Base-by-base conservation (phyloP, 148 eudicot species). In the Cornus controversa region DNA sequence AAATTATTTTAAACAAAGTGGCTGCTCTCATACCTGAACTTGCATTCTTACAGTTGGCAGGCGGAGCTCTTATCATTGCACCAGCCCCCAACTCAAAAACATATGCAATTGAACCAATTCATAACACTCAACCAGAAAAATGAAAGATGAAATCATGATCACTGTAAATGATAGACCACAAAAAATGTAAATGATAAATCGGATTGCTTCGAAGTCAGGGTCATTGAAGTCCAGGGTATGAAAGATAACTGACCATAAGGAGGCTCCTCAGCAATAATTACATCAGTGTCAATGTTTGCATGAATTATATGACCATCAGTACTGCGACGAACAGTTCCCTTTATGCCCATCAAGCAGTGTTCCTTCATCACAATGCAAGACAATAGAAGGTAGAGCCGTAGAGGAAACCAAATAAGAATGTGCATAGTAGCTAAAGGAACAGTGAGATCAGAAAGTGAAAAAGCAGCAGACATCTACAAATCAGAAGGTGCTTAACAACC, bases 321-420 rank as follows among this genome's bases (percentile, higher is more conserved):
- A 86, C 94, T 90, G 63, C 99, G 97, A 50, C 98, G 93, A 79
- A 96, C 99, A 76, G 98, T 96, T 81, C 99, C 99, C 77, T 93
- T 96, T 87, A 96, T 96, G 70, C 99, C 99, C 99, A 96, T 90
- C 84, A 96, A 84, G 83, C 97, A 96, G 81, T 96, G 99, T 82
- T 96, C 99, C 99, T 96, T 82, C 80, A 86, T 67, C 77, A 80
- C 9, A 50, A 80, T 47, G 69, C 20, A 82, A 64, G 34, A 23
- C 45, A 66, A 73, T 22, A 24, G 62, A 58, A 6, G 28, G n/a
- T n/a, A n/a, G n/a, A n/a, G n/a, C n/a, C n/a, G 22, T 66, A 29
- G 53, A 66, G 47, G 29, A 45, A 13, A 66, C 28, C 24, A 75
- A 60, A 63, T 62, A 29, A n/a, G 47, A 47, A 66, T 31, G 71